Evolutionary conservation across 768 basidiomycete species (phyloP), one percentile per base, ranked within the genome.

Genomic region (Pisolithus marmoratus): DNA sequence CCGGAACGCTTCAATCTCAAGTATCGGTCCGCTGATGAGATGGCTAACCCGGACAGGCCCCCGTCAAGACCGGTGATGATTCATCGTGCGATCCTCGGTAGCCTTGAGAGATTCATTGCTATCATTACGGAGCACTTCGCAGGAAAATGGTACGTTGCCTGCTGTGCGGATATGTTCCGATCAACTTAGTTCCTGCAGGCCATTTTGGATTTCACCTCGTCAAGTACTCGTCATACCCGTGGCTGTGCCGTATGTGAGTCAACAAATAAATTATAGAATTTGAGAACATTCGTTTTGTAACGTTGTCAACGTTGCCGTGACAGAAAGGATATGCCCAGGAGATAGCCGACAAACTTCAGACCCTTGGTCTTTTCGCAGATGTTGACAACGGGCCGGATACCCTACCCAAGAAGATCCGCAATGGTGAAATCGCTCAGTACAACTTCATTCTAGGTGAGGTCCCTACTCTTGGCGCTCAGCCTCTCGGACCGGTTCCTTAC

Each of bases 201-300:
- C 96, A 3, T 96, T 98, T 79, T 99, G 96, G 96, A 62, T 98
- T 46, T 94, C 90, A 0, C 96, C 96, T n/a, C 81, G 96, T 34
- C 96, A 98, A 71, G 85, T 95, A 26, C 72, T 96, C 19, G 88
- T 98, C 52, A 89, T 99, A 46, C 96, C 96, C 1, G 93, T 98
- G 17, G 91, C 94, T 8, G 81, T 78, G 15, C 84, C 91, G 42
- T 96, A 84, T 69, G 93, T 94, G 64, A 64, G 88, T 82, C 5
- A 48, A 19, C 27, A 38, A 47, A n/a, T 37, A 17, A 40, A n/a
- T 31, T n/a, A 15, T 27, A 7, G 29, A 37, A 8, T 22, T 17
- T 54, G 43, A 26, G 17, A 44, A 50, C 44, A 54, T 37, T 40
- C 37, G 46, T n/a, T 29, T 29, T 27, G 48, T 48, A 57, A 42